Conservation (phyloP, 768 basidiomycete species). For the Imleria badia region DNA sequence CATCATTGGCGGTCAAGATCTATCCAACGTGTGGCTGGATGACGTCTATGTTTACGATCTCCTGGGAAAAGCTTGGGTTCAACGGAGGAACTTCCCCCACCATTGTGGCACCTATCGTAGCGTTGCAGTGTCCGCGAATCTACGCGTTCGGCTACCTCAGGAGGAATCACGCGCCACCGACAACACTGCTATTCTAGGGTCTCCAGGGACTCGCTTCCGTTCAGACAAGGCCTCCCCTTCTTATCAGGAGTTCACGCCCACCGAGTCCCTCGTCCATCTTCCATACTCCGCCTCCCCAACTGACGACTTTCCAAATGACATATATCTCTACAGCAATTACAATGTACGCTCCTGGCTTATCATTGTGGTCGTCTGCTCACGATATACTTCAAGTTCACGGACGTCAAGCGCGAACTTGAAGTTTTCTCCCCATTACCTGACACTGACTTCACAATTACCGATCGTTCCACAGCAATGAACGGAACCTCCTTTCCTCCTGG, state of each 20-base stretch:
- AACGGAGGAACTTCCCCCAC: conserved; percentile 77
- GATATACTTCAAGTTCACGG: conserved; percentile 64
- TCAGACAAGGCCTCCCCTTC: conserved; percentile 42
- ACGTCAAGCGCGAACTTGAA: conserved; percentile 94
- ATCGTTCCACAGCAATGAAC: conserved; percentile 79
- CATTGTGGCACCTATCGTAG: conserved; percentile 97
- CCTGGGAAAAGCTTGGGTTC: conserved; percentile 68
- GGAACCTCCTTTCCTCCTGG: conserved; percentile 88
- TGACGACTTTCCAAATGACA: conserved; percentile 78
- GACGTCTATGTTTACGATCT: conserved; percentile 92
- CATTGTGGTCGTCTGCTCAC: conserved; percentile 6
- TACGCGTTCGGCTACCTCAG: conserved; percentile 65
- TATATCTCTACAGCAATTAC: conserved; percentile 94
- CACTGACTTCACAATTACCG: conserved; percentile 73
- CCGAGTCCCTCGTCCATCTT: conserved; percentile 64
- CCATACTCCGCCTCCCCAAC: conserved; percentile 75
- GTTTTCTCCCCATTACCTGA: conserved; percentile 81
- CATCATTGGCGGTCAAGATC: conserved; percentile 94
- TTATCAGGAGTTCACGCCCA: conserved; percentile 50
- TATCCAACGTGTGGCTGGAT: conserved; percentile 90
- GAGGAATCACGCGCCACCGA: conserved; percentile 51
- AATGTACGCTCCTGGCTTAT: conserved; percentile 56
- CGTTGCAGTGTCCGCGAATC: conserved; percentile 77
- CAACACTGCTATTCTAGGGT: conserved; percentile 46
- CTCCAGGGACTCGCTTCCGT: conserved; percentile 59